Evolutionary conservation across 805 yeast genomes (phyloP), one percentile per base, ranked within the genome.

Genomic region (Jamesozyma hellenica): DNA sequence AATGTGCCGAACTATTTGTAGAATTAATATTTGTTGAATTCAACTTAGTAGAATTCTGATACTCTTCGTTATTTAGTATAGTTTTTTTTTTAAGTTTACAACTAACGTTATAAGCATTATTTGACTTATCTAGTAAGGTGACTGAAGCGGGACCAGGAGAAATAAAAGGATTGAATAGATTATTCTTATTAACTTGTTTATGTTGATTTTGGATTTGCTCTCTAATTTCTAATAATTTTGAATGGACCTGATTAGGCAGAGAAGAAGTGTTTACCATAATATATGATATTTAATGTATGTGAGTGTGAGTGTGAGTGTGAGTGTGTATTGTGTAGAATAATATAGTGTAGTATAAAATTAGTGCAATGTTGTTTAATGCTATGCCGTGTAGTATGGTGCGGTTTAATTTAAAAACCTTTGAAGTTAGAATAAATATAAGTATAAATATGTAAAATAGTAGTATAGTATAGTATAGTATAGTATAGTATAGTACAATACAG

Each of bases 131-230:
- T 7, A 58, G 48, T 1, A 63, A 48, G 0, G 60, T 65, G 10
- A 70, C 69, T 18, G 65, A 66, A 0, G 74, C 74, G 4, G 75
- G 72, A 1, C 75, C 73, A 1, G 76, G 75, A 1, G 68, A 63
- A 6, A 62, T 51, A 13, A 60, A 40, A 4, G 58, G 54, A 30
- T 45, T 52, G 25, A 48, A 43, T 11, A 48, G 23, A 37, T 36
- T 44, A 19, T 41, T 44, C 16, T 37, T 34, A 23, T 28, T 29
- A 7, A 34, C 28, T 29, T 42, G 40, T 19, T 31, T 39, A 14
- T 41, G 36, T 19, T 39, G 39, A 26, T 34, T 36, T 32, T 42
- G 45, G 16, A 45, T 42, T 21, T 45, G 48, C 15, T 42, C 35
- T 38, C 48, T 37, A 8, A 45, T 40, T 36, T 40, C 35, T 35